These are phyloP conservation scores for Didymella lethalis DNA, from an alignment of 2,329 filamentous ascomycete genomes.

Conservation along the genomic window DNA sequence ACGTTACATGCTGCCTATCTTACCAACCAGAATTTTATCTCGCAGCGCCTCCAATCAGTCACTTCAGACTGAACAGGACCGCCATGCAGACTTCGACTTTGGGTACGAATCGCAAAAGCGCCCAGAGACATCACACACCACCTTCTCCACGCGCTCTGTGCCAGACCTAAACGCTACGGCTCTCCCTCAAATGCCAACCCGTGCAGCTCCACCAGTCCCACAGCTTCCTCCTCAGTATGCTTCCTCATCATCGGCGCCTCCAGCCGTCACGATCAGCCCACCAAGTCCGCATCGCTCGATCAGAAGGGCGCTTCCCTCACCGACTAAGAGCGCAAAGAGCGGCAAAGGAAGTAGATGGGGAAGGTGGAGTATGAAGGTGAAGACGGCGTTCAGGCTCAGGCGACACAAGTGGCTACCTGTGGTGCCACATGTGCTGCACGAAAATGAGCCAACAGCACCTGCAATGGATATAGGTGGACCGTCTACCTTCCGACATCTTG, in stretches of 20 bases:
- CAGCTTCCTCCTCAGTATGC: background rate
- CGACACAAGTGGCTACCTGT: background rate
- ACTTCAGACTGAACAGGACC: constrained; percentile 3
- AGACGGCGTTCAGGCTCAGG: constrained; percentile 6
- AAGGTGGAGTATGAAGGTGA: constrained; percentile 2
- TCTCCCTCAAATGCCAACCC: background rate
- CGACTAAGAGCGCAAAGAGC: background rate
- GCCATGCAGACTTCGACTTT: constrained; percentile 2
- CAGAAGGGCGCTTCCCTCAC: background rate
- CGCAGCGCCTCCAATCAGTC: constrained; percentile 3
- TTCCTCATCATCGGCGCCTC: background rate
- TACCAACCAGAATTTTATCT: background rate
- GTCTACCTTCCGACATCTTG: background rate
- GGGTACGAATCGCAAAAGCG: background rate
- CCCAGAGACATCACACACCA: background rate
- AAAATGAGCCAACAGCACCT: background rate
- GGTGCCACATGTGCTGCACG: background rate
- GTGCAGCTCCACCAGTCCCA: background rate
- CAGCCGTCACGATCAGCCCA: background rate
- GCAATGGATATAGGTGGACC: constrained; percentile 1
- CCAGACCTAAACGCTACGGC: constrained; percentile 8
- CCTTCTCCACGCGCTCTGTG: background rate
- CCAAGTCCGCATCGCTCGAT: background rate
- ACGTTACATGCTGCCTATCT: constrained; percentile 1
- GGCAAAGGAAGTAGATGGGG: constrained; percentile 1